These are phyloP conservation scores for Alternaria triticimaculans DNA, from an alignment of 2,329 filamentous ascomycete species.

Conservation along the genomic window DNA sequence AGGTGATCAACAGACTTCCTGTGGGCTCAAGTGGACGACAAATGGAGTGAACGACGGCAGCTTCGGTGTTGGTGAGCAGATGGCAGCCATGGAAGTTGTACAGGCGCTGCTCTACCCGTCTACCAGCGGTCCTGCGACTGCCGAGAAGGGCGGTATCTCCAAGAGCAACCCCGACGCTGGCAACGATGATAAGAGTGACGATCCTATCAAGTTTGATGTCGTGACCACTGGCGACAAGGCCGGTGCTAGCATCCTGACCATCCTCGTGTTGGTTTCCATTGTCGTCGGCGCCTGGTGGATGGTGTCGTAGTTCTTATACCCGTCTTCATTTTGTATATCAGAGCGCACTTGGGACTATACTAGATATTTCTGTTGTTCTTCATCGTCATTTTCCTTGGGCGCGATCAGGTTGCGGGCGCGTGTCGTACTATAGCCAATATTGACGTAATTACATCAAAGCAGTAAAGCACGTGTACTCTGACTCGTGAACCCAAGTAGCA, in stretches of 20 bases:
- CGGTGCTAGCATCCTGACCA: constrained; percentile 71
- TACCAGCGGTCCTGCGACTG: constrained; percentile 51
- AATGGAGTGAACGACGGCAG: constrained; percentile 55
- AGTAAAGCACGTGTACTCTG: background rate
- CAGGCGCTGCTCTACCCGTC: constrained; percentile 52
- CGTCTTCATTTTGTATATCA: constrained; percentile 2
- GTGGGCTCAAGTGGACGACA: constrained; percentile 55
- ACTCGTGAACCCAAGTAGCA: background rate
- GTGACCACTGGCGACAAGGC: constrained; percentile 69
- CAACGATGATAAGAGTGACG: constrained; percentile 32
- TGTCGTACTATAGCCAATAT: background rate
- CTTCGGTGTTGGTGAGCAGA: constrained; percentile 65
- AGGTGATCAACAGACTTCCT: constrained; percentile 54
- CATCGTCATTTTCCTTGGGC: background rate
- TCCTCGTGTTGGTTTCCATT: constrained; percentile 62
- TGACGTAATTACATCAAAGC: background rate
- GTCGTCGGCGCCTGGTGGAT: constrained; percentile 64
- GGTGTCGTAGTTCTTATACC: constrained; percentile 44
- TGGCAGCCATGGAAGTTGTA: constrained; percentile 64
- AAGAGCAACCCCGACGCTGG: constrained; percentile 55
- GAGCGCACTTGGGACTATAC: background rate
- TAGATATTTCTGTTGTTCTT: background rate
- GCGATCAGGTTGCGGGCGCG: background rate
- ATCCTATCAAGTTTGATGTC: constrained; percentile 34
- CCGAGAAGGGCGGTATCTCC: constrained; percentile 60